These are phyloP conservation scores for Leccinum truebloodii DNA, from an alignment of 768 basidiomycete genomes.

Conservation along the genomic window DNA sequence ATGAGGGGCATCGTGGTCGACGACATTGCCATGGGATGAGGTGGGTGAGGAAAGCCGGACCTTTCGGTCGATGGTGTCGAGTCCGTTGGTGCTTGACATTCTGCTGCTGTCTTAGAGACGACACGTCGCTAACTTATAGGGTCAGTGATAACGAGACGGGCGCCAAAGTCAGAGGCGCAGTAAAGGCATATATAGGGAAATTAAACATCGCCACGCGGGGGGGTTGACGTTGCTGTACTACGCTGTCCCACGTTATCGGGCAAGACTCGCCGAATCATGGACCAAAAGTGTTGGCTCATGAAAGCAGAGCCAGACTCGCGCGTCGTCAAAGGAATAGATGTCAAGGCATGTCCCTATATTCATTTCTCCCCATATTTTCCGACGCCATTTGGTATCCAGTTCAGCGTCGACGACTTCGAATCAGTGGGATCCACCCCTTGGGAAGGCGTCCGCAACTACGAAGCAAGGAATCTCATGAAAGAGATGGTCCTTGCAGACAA, in stretches of 20 bases:
- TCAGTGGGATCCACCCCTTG: conserved; percentile 66
- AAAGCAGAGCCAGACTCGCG: conserved; percentile 88
- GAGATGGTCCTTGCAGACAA: conserved; percentile 77
- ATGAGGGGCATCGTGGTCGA: conserved; percentile 67
- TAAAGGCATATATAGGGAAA: background rate
- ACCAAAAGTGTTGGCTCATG: conserved; percentile 60
- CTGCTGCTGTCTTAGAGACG: background rate
- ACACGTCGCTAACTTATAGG: conserved; percentile 17
- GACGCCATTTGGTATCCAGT: conserved; percentile 41
- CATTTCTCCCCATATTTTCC: background rate
- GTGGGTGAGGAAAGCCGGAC: conserved; percentile 46
- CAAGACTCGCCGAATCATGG: conserved; percentile 13
- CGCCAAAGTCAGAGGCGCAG: background rate
- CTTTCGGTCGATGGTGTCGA: conserved; percentile 46
- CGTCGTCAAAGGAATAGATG: conserved; percentile 83
- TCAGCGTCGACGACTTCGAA: conserved; percentile 88
- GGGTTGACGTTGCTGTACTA: no score
- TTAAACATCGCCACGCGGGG: no score
- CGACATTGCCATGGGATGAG: conserved; percentile 58
- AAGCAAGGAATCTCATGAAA: conserved; percentile 82
- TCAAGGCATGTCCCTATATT: conserved; percentile 53
- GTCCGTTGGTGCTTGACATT: conserved; percentile 30
- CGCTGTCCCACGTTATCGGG: background rate
- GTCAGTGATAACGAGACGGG: background rate
- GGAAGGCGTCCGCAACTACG: conserved; percentile 88